Evolutionary conservation across 257 asterid genomes (phyloP), one percentile per base, ranked within the genome.

Genomic region (Capsicum rhomboideum): DNA sequence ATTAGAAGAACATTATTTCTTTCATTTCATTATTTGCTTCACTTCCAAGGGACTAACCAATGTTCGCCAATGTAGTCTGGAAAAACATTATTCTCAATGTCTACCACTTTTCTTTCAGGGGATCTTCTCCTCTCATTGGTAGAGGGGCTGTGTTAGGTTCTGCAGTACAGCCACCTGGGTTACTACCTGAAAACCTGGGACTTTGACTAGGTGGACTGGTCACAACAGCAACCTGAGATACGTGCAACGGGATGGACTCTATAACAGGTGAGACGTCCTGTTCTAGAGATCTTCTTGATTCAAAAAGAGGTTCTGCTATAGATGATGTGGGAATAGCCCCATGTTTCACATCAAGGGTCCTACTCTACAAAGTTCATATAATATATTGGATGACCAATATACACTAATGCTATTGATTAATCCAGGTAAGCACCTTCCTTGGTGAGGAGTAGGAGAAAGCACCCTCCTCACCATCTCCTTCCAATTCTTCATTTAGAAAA

Each of bases 21-120:
- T 98, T 0, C 93, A 93, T 92, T 87, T 91, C 97, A 92, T 91
- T 72, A 94, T 94, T 31, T 94, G 99, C 77, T 94, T 95, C 42
- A 94, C 94, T 88, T 95, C 97, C 89, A 92, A 87, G 7, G 98
- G 98, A 86, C 95, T 90, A 74, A 93, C 93, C 84, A 95, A 69
- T 90, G 87, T 81, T 91, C 94, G 1, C 98, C 98, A 85, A 95
- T 64, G 59, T 56, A 91, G 83, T 93, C 94, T 1, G 95, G 91
- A 80, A 86, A 93, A n/a, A 89, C 91, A 85, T 90, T 94, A 63
- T 90, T 92, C 63, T 93, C 96, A 4, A 79, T 81, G 49, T 91
- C 92, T 8, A 56, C 81, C 46, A 52, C 85, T 74, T 89, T 86
- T 88, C 90, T 87, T 52, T 91, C 93, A 0, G 91, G 87, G 17